Evolutionary conservation across 495 filamentous ascomycete species (phyloP).

Genomic region (Neurospora sp.): DNA sequence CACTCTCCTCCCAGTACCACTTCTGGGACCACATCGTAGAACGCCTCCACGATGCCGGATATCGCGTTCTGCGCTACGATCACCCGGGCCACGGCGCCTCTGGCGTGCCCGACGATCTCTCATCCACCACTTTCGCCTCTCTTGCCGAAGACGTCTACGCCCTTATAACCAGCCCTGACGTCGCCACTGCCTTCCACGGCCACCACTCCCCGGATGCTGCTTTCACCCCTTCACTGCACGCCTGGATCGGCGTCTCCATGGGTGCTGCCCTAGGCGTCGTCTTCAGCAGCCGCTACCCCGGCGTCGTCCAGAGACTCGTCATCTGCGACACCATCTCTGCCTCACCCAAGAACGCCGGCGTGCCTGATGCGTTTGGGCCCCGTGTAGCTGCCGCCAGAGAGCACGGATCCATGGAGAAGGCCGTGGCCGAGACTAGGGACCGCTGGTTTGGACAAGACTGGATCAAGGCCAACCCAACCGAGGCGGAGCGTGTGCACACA

Average conservation of each 20-base stretch:
- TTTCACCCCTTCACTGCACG: conserved; percentile 10
- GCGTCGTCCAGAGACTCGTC: conserved; percentile 14
- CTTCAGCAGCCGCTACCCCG: conserved; percentile 19
- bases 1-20: conserved; percentile 11
- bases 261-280: conserved; percentile 22
- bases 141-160: conserved; percentile 21
- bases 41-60: conserved; percentile 13
- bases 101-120: conserved; percentile 12
- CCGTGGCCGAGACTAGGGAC: conserved; percentile 15
- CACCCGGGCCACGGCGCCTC: conserved; percentile 26
- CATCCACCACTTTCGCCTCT: conserved; percentile 20
- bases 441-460: conserved; percentile 24
- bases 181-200: conserved; percentile 3
- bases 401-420: conserved; percentile 12
- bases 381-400: conserved; percentile 16
- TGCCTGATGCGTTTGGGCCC: conserved; percentile 14
- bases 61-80: conserved; percentile 24
- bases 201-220: not conserved
- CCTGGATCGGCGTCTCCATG: conserved; percentile 27
- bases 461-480: conserved; percentile 19
- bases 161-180: conserved; percentile 14
- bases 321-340: conserved; percentile 18
- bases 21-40: conserved; percentile 21
- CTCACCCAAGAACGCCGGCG: conserved; percentile 15
- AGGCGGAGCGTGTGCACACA: conserved; percentile 15